Evolutionary conservation across 768 basidiomycete genomes (phyloP).

Genomic region (Neoboletus magnificus): DNA sequence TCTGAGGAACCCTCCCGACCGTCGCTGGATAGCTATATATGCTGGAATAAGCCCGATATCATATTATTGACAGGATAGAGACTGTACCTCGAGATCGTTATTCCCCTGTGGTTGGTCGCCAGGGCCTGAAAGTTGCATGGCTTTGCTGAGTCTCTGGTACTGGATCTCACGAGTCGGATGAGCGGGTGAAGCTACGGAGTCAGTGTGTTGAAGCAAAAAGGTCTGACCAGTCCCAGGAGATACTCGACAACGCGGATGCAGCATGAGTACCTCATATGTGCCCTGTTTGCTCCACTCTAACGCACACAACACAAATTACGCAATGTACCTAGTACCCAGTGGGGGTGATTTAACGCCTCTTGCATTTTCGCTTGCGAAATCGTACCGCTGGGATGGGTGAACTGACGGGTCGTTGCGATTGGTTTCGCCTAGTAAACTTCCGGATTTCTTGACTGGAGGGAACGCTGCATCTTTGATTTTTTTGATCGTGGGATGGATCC

Average conservation of each 20-base stretch:
- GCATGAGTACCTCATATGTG: too few relatives aligned
- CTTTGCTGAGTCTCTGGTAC: background rate
- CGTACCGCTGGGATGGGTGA: too few relatives aligned
- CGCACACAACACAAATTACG: too few relatives aligned
- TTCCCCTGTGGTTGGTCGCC: background rate
- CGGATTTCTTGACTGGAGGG: too few relatives aligned
- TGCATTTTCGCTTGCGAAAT: too few relatives aligned
- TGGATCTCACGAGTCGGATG: background rate
- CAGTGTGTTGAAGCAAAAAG: background rate
- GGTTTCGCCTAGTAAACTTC: too few relatives aligned
- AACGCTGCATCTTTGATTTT: too few relatives aligned
- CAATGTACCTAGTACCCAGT: too few relatives aligned
- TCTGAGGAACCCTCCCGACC: conserved; percentile 35
- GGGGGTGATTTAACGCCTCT: too few relatives aligned
- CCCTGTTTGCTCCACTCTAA: too few relatives aligned
- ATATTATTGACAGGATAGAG: background rate
- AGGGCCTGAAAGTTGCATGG: conserved; percentile 17
- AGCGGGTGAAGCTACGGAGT: background rate
- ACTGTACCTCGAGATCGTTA: conserved; percentile 8
- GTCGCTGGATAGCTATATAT: background rate
- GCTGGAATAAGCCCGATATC: background rate
- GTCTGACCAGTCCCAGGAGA: background rate
- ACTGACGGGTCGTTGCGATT: too few relatives aligned
- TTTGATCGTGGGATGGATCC: too few relatives aligned
- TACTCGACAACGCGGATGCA: background rate